A percentile compares a stretch with the other conserved stretches of the same genome.
Conservation (phyloP, 2,329 filamentous ascomycete species). For the Xylaria sp. region DNA sequence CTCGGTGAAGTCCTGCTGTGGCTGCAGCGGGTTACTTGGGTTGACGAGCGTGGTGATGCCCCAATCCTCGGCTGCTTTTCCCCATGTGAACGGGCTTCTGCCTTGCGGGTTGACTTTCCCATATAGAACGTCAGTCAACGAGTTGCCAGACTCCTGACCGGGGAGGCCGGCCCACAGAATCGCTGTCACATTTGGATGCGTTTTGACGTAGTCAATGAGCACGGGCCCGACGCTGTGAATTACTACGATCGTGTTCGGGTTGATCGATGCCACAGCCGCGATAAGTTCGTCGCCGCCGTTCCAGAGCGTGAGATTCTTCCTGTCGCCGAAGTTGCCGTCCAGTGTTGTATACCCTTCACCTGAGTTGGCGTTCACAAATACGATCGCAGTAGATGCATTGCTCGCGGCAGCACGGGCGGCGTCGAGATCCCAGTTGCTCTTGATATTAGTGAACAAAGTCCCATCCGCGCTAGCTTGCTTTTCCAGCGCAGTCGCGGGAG, state of each 20-base stretch:
- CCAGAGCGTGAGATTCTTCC: slow-evolving; percentile 93
- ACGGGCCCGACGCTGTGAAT: slow-evolving; percentile 88
- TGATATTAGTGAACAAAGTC: slow-evolving; percentile 68
- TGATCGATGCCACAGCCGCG: slow-evolving; percentile 77
- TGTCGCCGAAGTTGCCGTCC: slow-evolving; percentile 85
- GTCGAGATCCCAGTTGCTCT: slow-evolving; percentile 52
- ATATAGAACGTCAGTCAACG: slow-evolving; percentile 81
- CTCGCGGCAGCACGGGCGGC: slow-evolving; percentile 41
- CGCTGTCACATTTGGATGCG: slow-evolving; percentile 79
- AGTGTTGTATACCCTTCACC: slow-evolving; percentile 88
- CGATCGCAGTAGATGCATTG: slow-evolving; percentile 55
- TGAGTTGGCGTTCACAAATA: slow-evolving; percentile 87
- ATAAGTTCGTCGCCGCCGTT: slow-evolving; percentile 81
- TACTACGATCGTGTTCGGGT: slow-evolving; percentile 89
- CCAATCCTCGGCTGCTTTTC: slow-evolving; percentile 72
- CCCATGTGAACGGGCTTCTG: slow-evolving; percentile 70
- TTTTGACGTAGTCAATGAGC: slow-evolving; percentile 77
- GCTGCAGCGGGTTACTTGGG: slow-evolving; percentile 66
- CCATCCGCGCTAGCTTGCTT: slow-evolving; percentile 68
- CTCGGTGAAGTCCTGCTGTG: slow-evolving; percentile 79
- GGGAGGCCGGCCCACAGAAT: slow-evolving; percentile 84
- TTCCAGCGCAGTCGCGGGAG: slow-evolving; percentile 76
- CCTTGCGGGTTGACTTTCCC: slow-evolving; percentile 80
- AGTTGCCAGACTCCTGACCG: slow-evolving; percentile 83
- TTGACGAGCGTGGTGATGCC: slow-evolving; percentile 73